Conservation (phyloP, 2,329 filamentous ascomycete species). For the Tolypocladium nubicola region DNA sequence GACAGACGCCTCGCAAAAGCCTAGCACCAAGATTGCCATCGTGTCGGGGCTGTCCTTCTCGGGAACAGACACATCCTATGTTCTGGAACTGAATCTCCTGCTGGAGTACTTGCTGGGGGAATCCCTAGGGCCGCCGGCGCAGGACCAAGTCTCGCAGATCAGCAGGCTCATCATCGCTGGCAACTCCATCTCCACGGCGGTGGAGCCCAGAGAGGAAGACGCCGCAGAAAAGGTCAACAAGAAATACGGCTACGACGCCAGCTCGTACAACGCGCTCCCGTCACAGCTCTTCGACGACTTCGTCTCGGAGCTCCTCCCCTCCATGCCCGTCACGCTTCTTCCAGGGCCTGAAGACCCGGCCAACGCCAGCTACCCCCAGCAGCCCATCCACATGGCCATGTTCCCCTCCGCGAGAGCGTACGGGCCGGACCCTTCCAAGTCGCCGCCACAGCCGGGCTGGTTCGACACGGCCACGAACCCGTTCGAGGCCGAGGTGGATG, state of each 20-base stretch:
- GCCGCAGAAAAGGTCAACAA: conserved; percentile 41
- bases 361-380: conserved; percentile 82
- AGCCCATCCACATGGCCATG: conserved; percentile 86
- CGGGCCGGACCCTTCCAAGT: conserved; percentile 32
- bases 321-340: conserved; percentile 79
- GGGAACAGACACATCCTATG: conserved; percentile 59
- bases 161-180: conserved; percentile 84
- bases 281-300: conserved; percentile 78
- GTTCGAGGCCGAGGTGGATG: conserved; percentile 82
- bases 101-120: conserved; percentile 85
- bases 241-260: conserved; percentile 91
- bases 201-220: conserved; percentile 23
- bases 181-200: conserved; percentile 69
- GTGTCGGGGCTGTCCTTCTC: conserved; percentile 83
- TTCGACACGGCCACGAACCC: conserved; percentile 89
- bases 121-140: conserved; percentile 48
- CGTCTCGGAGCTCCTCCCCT: conserved; percentile 69
- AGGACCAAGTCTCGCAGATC: conserved; percentile 54
- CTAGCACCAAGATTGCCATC: conserved; percentile 59
- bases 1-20: conserved; percentile 26
- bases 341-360: conserved; percentile 80
- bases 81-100: conserved; percentile 65
- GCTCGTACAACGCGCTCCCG: conserved; percentile 76
- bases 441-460: conserved; percentile 49
- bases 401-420: conserved; percentile 69